Evolutionary conservation across 148 eudicot genomes (phyloP), one percentile per base, ranked within the genome.

Genomic region (Rhododendron mucronatum): DNA sequence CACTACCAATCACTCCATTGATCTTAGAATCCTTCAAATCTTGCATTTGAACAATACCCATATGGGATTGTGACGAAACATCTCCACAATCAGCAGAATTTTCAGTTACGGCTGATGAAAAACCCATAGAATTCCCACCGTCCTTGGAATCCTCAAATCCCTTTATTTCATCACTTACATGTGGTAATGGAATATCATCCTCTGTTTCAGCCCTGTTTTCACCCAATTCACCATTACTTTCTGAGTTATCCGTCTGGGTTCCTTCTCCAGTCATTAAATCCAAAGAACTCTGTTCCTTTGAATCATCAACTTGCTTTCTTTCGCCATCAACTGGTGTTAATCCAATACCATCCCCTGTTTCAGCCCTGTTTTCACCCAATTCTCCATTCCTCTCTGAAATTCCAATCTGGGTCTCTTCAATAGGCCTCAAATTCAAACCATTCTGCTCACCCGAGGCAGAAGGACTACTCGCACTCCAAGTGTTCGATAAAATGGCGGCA

Each of bases 401-500:
- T 51, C 55, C 87, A 59, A 55, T 50, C 4, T 55, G 89, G 57
- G 83, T 57, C 33, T 84, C 14, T 61, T 81, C 90, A 4, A 55
- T 41, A 30, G 74, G 75, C 28, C 82, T 86, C 51, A 82, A 81
- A 59, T 83, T 79, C 10, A 44, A 63, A 12, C 77, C 85, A 85
- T 82, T 80, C 14, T 79, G 82, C 76, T 86, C 90, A 81, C 69
- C 87, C 4, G 87, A 76, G 35, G 81, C 88, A 80, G 87, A 44
- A 23, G 84, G 80, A 71, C 14, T 71, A 71, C 41, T 5, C 20
- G 71, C 74, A 79, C 83, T 79, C 18, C 39, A 86, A 15, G 85
- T 28, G 50, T 81, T 90, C 0, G 88, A 85, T 0, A 92, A 83
- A 3, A 94, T 87, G 1, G 51, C 86, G 28, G 94, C 92, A 50